phyloP scores from a whole-genome alignment of 371 early-diverging fungal genomes.

The Mortierella sp. region DNA sequence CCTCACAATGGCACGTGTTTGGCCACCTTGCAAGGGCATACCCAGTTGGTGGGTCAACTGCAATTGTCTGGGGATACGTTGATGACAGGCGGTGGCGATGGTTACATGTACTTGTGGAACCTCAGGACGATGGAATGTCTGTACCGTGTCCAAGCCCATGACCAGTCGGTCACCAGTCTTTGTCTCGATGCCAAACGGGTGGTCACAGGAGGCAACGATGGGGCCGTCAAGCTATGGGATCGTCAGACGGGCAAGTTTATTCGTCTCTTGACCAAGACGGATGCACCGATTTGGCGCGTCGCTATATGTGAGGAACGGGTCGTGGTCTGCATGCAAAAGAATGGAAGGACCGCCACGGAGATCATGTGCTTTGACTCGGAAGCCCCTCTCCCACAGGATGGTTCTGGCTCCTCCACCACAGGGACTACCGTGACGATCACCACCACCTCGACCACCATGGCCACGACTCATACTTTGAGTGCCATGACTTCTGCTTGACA shows the following conservation, averaged over 20 bases:
- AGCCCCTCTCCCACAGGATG: slow-evolving; percentile 21
- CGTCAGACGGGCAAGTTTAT: slow-evolving; percentile 77
- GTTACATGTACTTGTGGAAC: slow-evolving; percentile 90
- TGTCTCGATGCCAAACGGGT: slow-evolving; percentile 86
- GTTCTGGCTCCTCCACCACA: neutral
- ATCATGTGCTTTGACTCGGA: slow-evolving; percentile 57
- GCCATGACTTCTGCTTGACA: neutral
- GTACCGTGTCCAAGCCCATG: slow-evolving; percentile 80
- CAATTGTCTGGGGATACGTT: slow-evolving; percentile 69
- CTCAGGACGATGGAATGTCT: slow-evolving; percentile 73
- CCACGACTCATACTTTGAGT: neutral
- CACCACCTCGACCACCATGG: neutral
- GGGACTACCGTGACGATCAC: no score
- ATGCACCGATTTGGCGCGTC: slow-evolving; percentile 71
- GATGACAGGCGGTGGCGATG: slow-evolving; percentile 90
- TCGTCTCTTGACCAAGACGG: slow-evolving; percentile 70
- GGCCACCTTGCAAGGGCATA: slow-evolving; percentile 79
- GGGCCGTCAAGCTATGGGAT: slow-evolving; percentile 89
- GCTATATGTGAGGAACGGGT: slow-evolving; percentile 72
- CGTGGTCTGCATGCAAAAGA: slow-evolving; percentile 67
- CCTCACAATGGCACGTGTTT: slow-evolving; percentile 67
- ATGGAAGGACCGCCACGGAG: slow-evolving; percentile 53
- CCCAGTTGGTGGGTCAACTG: slow-evolving; percentile 87
- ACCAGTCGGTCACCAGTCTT: slow-evolving; percentile 87
- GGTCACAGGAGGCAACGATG: slow-evolving; percentile 87